Base-by-base conservation (phyloP, 78 protist genomes). In the Dictyostelium intermedium region DNA sequence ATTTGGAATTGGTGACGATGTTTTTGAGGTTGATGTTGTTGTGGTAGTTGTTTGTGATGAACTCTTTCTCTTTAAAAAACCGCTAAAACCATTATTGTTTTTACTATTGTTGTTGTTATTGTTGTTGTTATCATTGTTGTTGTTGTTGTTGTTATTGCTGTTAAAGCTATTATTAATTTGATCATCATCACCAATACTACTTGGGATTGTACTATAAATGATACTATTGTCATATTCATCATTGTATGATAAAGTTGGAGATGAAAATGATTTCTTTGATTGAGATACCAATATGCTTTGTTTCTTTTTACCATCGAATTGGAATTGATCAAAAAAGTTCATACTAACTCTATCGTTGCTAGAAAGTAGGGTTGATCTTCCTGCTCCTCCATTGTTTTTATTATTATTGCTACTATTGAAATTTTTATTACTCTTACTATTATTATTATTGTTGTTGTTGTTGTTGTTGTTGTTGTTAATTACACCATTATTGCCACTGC, bases 321-420 rank as follows among this genome's bases (percentile, higher is more conserved):
- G 61, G 81, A 89, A 89, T 50, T 89, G 85, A 50, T 89, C 87
- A 34, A 89, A 89, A n/a, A 80, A 61, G 34, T 69, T 80, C 32
- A 89, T 11, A 50, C 87, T 89, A n/a, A 89, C 47, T 70, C 94
- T 78, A 16, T 89, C 73, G 18, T 80, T 89, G 20, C 41, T 47
- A 4, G n/a, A 16, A 25, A 63, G 14, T 50, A 77, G 11, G 37
- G 63, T 53, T 73, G 76, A 37, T 73, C 18, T 74, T 13, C 4
- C 41, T 32, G 16, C 45, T 20, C 2, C 14, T 13, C 32, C 34
- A 47, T 72, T 83, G 61, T 63, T 63, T 7, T 83, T 69, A 20
- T 8, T 83, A 32, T 11, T 69, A 66, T 61, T 61, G 60, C 2
- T 32, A 30, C 11, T 78, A 25, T 43, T 43, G 2, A 8, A 20